Evolutionary conservation across 495 filamentous ascomycete genomes (phyloP), one percentile per base, ranked within the genome.

Genomic region (Hypoxylon fuscum): DNA sequence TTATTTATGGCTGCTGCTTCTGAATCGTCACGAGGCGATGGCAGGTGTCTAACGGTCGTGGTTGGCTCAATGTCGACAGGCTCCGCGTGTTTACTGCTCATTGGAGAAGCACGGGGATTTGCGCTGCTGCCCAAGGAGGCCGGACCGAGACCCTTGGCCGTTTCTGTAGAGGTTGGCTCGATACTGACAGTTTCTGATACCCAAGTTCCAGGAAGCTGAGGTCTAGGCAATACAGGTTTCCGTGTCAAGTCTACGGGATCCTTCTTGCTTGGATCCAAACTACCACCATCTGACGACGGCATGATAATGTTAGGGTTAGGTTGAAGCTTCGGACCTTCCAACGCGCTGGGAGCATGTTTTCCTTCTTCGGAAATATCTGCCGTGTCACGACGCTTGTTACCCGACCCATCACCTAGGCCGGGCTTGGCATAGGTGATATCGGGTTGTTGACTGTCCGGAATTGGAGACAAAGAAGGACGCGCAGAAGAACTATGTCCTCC

Each of bases 141-240:
- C 25, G 18, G 41, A 35, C 22, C 59, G 51, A 23, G 14, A 20
- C 63, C 60, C 12, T 58, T 41, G 31, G 34, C 44, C 41, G 40
- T 56, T 43, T 59, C 52, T 49, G 44, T 31, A 29, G 74, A 54
- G 11, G 68, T 64, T 29, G 51, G 42, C 2, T 74, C 71, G 3
- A 61, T 66, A 38, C 73, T 74, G 5, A 78, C 77, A 22, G 81
- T 81, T 66, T 81, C 88, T 12, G 86, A 83, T 27, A 85, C 83
- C 88, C 87, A 90, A 44, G 79, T 81, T 8, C 87, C 88, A 14
- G 88, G 88, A 27, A 90, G 69, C 29, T 78, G 79, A 23, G 88
- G 88, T 44, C 87, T 76, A 44, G 52, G 15, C 18, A 48, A 37
- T 35, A 66, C 49, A 3, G 64, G 43, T 25, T 75, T 60, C 41